Percentiles rank a stretch among this genome's conserved stretches.
phyloP scores from a whole-genome alignment of 768 basidiomycete genomes.

The Mycena albidolilacea region DNA sequence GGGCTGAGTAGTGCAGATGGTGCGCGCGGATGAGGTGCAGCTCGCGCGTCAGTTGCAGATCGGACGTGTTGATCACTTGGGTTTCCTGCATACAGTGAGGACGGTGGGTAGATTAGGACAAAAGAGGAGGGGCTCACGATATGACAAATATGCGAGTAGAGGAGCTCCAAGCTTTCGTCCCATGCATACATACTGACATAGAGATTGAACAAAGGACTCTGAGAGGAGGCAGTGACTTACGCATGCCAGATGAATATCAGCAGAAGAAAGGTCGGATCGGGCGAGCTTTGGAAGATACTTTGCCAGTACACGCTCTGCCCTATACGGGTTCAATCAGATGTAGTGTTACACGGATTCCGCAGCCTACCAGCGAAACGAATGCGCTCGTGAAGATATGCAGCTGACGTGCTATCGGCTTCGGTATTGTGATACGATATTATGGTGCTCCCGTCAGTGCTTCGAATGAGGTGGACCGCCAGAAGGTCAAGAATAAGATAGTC shows the following conservation, averaged over 20 bases:
- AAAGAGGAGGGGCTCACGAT: conserved; percentile 53
- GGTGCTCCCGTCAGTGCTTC: conserved; percentile 59
- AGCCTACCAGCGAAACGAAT: conserved; percentile 62
- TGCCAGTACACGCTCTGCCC: conserved; percentile 66
- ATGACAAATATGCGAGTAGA: conserved; percentile 65
- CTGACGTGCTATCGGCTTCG: conserved; percentile 57
- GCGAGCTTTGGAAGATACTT: conserved; percentile 55
- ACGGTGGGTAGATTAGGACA: background rate
- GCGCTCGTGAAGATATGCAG: conserved; percentile 60
- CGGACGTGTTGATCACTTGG: conserved; percentile 57
- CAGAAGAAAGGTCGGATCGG: conserved; percentile 71
- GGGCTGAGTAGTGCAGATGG: conserved; percentile 68
- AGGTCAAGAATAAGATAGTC: conserved; percentile 61
- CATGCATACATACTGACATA: conserved; percentile 64
- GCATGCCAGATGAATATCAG: conserved; percentile 72
- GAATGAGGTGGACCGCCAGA: conserved; percentile 64
- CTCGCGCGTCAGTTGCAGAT: conserved; percentile 64
- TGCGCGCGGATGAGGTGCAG: conserved; percentile 74
- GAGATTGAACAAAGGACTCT: background rate
- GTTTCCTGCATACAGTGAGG: conserved; percentile 57
- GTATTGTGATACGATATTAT: conserved; percentile 65
- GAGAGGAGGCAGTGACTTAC: background rate
- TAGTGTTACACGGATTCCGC: background rate
- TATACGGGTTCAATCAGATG: background rate
- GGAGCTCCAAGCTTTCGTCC: conserved; percentile 70